Base-by-base conservation (phyloP, 2,329 filamentous ascomycete genomes). In the Colletotrichum liaoningense region DNA sequence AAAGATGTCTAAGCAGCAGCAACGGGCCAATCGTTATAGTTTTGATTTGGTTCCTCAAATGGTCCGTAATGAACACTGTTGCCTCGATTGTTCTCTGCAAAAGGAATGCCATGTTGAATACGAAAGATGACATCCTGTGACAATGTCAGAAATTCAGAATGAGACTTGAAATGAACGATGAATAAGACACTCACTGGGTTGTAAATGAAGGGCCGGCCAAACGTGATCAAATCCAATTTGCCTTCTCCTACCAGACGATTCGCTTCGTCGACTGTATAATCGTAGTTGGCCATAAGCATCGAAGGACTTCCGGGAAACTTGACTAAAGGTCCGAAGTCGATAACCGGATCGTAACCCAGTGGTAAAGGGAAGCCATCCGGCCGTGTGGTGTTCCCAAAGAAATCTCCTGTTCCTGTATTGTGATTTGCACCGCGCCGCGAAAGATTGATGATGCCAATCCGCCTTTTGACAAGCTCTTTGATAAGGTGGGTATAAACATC, bases 371-470 rank as follows among this genome's bases (percentile, higher is more conserved):
- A 60, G 2, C 28, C 55, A 9, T 60, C n/a, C 7, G 64, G 64
- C 7, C 64, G 19, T 7, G 16, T 30, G 1, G 19, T 22, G 5
- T 46, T 26, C 22, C 28, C 38, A 24, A 59, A 49, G 12, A 46
- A 67, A 1, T 52, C 33, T 8, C 38, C 24, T 19, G 46, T 54
- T 24, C 35, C 63, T 19, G n/a, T 42, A 3, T 54, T 59, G n/a
- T 60, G n/a, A 14, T 58, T 52, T 9, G 59, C 26, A 5, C 73
- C 70, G 19, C 63, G 70, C 1, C 73, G 66, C 11, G 57, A 59
- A 8, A 90, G 69, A 78, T 89, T 87, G 30, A 88, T 76, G 78
- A 86, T 89, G 1, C 87, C 84, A 22, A 91, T 81, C 12, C 84
- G 82, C 8, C 89, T 79, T 28, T 80, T 77, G 54, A 85, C 84